These are phyloP conservation scores for Sonneratia alba DNA, from an alignment of 345 rosid genomes.

Conservation along the genomic window DNA sequence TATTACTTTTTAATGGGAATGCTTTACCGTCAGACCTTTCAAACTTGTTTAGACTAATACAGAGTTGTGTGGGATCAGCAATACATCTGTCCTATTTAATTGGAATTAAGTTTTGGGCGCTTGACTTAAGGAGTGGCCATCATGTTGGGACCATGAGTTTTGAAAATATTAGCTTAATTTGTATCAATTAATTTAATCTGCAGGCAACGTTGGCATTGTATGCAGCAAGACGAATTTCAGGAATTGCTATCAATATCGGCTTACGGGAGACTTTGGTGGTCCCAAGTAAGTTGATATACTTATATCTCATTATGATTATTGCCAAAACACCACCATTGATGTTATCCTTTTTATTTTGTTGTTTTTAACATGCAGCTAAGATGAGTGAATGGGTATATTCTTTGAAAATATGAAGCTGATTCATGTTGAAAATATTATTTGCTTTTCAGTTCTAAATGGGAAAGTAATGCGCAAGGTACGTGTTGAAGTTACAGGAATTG, in stretches of 20 bases:
- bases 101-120: not conserved
- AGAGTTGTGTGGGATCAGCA: too few species aligned
- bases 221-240: slow-evolving; percentile 68
- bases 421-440: slow-evolving; percentile 10
- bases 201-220: slow-evolving; percentile 84
- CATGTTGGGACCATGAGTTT: not conserved
- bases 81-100: too few species aligned
- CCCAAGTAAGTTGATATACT: slow-evolving; percentile 50
- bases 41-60: too few species aligned
- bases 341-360: not conserved
- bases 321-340: not conserved
- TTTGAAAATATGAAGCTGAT: not conserved
- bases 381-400: not conserved
- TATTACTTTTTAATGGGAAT: not conserved
- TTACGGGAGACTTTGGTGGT: slow-evolving; percentile 81
- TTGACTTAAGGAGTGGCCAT: slow-evolving; percentile 4
- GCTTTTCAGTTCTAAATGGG: slow-evolving; percentile 62
- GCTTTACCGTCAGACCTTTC: not conserved
- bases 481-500: slow-evolving; percentile 34
- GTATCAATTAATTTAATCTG: not conserved
- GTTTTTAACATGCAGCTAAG: not conserved
- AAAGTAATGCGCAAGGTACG: slow-evolving; percentile 87
- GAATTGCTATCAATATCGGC: slow-evolving; percentile 85
- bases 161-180: not conserved
- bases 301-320: not conserved